These are phyloP conservation scores for Tremellales sp. DNA, from an alignment of 1,284 basidiomycete genomes.

Conservation along the genomic window DNA sequence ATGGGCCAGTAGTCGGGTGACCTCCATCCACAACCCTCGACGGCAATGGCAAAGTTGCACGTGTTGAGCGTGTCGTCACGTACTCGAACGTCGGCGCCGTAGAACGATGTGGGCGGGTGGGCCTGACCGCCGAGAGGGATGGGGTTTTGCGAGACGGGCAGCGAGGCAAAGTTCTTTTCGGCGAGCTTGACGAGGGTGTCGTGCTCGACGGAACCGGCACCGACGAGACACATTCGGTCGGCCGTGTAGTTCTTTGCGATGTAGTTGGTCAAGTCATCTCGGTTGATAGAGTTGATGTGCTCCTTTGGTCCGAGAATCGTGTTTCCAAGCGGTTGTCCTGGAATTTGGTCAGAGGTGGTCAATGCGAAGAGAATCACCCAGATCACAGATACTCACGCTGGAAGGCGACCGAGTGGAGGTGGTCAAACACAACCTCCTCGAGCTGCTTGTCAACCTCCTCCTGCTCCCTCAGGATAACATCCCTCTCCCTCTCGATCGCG, in stretches of 20 bases:
- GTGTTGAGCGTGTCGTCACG: slow-evolving; percentile 88
- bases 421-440: slow-evolving; percentile 98
- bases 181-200: slow-evolving; percentile 89
- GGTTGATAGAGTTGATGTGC: slow-evolving; percentile 94
- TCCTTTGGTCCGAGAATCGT: slow-evolving; percentile 96
- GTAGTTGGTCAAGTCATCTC: slow-evolving; percentile 83
- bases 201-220: slow-evolving; percentile 93
- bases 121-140: slow-evolving; percentile 75
- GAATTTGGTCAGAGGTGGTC: background rate
- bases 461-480: slow-evolving; percentile 95
- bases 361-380: slow-evolving; percentile 12
- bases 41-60: slow-evolving; percentile 91
- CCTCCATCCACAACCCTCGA: slow-evolving; percentile 97
- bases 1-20: slow-evolving; percentile 99
- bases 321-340: slow-evolving; percentile 88
- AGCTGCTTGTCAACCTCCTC: slow-evolving; percentile 99
- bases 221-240: slow-evolving; percentile 98
- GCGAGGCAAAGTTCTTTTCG: slow-evolving; percentile 83
- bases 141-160: slow-evolving; percentile 83
- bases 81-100: slow-evolving; percentile 93
- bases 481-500: slow-evolving; percentile 93
- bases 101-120: slow-evolving; percentile 73
- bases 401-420: slow-evolving; percentile 94
- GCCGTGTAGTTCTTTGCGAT: slow-evolving; percentile 98
- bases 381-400: slow-evolving; percentile 29